Evolutionary conservation across 805 yeast genomes (phyloP), one percentile per base, ranked within the genome.

Genomic region (Myxozyma melibiosi): DNA sequence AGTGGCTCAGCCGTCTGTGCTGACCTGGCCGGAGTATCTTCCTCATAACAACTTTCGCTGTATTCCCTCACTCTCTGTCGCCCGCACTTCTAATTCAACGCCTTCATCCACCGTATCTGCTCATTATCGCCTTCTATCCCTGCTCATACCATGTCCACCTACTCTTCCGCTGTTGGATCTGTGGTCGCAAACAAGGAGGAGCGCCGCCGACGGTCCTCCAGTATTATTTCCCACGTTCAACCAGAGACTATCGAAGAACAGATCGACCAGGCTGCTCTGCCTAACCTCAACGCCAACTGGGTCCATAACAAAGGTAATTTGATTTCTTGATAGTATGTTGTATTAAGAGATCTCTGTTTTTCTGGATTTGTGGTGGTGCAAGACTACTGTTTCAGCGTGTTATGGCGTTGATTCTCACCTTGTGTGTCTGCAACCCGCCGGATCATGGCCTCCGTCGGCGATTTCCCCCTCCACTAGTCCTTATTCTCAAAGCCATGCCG

Each of bases 261-360:
- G 71, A 89, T 86, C 67, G 99, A 92, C 71, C 98, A 92, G 74
- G 85, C 86, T 52, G 77, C 90, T 49, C 83, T 87, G 65, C 91
- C 96, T 28, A 94, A 94, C 68, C 79, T 90, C 74, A 94, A 94
- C 71, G 97, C 97, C 27, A 85, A 85, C 65, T 92, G 99, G 99
- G 97, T 94, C 31, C 88, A 91, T 70, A 86, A 84, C 67, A 90
- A 92, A 67, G 99, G 96, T 46, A 38, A 7, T 58, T 39, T 2
- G 24, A 27, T n/a, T 45, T 20, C 28, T 25, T 2, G 9, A 42
- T 42, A 1, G 14, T 25, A 9, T 27, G 31, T 5, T 27, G 2
- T 9, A 13, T 41, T 20, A n/a, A n/a, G n/a, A n/a, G n/a, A n/a
- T n/a, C n/a, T n/a, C n/a, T n/a, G n/a, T n/a, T n/a, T n/a, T n/a